Percentiles rank a stretch among this genome's conserved stretches.
phyloP scores from a whole-genome alignment of 768 basidiomycete genomes.

The Albatrellus ellisii region DNA sequence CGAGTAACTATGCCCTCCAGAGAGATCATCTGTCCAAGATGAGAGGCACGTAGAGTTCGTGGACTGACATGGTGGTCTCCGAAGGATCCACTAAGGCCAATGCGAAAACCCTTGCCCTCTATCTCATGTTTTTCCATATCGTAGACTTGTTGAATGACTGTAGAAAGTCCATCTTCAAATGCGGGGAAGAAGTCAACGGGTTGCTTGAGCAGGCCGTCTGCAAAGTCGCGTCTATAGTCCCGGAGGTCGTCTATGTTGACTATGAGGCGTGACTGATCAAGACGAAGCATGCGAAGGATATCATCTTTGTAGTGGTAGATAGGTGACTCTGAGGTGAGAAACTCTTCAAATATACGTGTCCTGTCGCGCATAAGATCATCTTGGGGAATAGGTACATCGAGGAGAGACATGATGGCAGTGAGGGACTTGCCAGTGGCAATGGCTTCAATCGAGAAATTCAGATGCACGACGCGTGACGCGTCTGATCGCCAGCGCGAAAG shows the following conservation, averaged over 20 bases:
- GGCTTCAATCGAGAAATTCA: not conserved
- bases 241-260: conserved; percentile 95
- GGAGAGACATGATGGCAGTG: conserved; percentile 20
- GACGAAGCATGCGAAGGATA: conserved; percentile 70
- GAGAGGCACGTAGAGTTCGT: conserved; percentile 72
- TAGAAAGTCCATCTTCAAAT: conserved; percentile 72
- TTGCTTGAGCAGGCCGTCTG: conserved; percentile 80
- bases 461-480: conserved; percentile 12
- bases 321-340: conserved; percentile 54
- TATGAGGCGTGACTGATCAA: conserved; percentile 76
- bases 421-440: not conserved
- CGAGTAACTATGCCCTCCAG: conserved; percentile 97
- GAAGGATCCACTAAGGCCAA: conserved; percentile 93
- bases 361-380: conserved; percentile 69
- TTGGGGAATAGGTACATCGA: conserved; percentile 43
- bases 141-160: conserved; percentile 59
- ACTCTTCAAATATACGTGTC: conserved; percentile 71
- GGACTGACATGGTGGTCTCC: conserved; percentile 98
- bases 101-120: conserved; percentile 65
- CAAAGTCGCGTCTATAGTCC: conserved; percentile 79
- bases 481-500: conserved; percentile 15
- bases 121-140: conserved; percentile 76
- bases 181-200: conserved; percentile 82
- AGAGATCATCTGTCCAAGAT: conserved; percentile 94
- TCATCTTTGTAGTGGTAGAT: conserved; percentile 78